phyloP scores from a whole-genome alignment of 2,329 filamentous ascomycete genomes.

The Clarireedia paspali region DNA sequence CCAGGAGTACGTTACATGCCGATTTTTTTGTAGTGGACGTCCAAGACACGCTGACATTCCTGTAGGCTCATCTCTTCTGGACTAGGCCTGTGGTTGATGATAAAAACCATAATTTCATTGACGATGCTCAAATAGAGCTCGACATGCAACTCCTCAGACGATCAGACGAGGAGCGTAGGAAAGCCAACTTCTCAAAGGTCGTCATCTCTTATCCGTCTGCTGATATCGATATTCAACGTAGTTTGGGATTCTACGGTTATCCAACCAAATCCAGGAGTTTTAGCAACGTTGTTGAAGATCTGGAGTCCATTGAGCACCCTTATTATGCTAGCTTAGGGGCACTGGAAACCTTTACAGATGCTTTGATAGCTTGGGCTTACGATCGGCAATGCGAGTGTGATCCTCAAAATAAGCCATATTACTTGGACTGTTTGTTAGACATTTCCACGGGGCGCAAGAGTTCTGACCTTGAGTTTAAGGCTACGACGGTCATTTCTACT shows the following conservation, averaged over 20 bases:
- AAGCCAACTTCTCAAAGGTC: not conserved
- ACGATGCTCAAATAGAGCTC: slow-evolving; percentile 54
- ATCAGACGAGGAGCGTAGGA: slow-evolving; percentile 14
- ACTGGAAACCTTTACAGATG: slow-evolving; percentile 53
- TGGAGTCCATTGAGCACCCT: slow-evolving; percentile 32
- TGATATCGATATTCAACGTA: slow-evolving; percentile 21
- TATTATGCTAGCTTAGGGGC: slow-evolving; percentile 56
- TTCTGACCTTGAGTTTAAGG: slow-evolving; percentile 48
- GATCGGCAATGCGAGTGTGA: slow-evolving; percentile 51
- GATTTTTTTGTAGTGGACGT: not conserved
- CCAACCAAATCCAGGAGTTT: slow-evolving; percentile 19
- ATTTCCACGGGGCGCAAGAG: slow-evolving; percentile 45
- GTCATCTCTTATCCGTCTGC: slow-evolving; percentile 15
- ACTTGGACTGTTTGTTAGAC: slow-evolving; percentile 56
- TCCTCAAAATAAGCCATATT: slow-evolving; percentile 46
- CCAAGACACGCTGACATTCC: not conserved
- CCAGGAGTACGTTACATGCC: slow-evolving; percentile 31
- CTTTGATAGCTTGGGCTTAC: slow-evolving; percentile 54
- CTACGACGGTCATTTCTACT: slow-evolving; percentile 48
- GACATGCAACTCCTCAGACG: slow-evolving; percentile 17
- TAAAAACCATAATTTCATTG: slow-evolving; percentile 36
- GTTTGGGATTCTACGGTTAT: slow-evolving; percentile 26
- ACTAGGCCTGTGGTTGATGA: slow-evolving; percentile 22
- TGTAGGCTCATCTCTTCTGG: slow-evolving; percentile 28
- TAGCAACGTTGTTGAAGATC: slow-evolving; percentile 16